A percentile compares a stretch with the other conserved stretches of the same genome.
Evolutionary conservation across 306 rosid genomes (phyloP).

Genomic region (Sphenostylis stenocarpa): DNA sequence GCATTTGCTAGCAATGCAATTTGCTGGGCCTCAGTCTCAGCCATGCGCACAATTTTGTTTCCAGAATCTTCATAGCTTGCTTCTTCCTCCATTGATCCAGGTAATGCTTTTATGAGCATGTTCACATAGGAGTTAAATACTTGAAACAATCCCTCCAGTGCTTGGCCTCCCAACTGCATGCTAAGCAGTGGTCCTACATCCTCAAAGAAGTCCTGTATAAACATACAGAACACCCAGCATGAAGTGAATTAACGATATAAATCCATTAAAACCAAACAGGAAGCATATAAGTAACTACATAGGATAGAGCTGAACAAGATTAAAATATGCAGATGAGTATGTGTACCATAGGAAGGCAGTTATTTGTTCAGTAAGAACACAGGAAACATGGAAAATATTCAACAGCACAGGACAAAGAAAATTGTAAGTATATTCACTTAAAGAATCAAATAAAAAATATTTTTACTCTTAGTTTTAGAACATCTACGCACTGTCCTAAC

Average conservation of each 20-base stretch:
- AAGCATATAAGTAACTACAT: conserved; percentile 5
- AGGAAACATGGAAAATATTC: background rate
- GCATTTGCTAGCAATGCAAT: conserved; percentile 99
- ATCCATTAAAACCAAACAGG: conserved; percentile 24
- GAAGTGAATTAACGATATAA: conserved; percentile 19
- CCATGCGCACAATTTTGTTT: conserved; percentile 83
- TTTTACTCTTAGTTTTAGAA: background rate
- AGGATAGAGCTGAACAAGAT: conserved; percentile 5
- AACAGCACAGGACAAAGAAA: background rate
- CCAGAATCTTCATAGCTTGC: conserved; percentile 77
- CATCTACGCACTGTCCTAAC: conserved; percentile 8
- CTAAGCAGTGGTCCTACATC: conserved; percentile 98
- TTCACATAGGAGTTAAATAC: conserved; percentile 79
- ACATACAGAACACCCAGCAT: conserved; percentile 31
- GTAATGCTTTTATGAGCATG: conserved; percentile 88
- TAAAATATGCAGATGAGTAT: background rate
- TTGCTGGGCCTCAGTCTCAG: conserved; percentile 94
- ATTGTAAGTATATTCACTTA: conserved; percentile 2
- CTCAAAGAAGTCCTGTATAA: conserved; percentile 90
- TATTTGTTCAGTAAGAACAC: background rate
- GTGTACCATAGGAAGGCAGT: background rate
- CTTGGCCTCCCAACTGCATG: conserved; percentile 99
- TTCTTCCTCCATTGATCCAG: conserved; percentile 94
- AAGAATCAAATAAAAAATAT: conserved; percentile 17
- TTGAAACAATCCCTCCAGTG: conserved; percentile 90